Evolutionary conservation across 31 red algal species (phyloP).

Genomic region (Pterothamnion heteromorphum): DNA sequence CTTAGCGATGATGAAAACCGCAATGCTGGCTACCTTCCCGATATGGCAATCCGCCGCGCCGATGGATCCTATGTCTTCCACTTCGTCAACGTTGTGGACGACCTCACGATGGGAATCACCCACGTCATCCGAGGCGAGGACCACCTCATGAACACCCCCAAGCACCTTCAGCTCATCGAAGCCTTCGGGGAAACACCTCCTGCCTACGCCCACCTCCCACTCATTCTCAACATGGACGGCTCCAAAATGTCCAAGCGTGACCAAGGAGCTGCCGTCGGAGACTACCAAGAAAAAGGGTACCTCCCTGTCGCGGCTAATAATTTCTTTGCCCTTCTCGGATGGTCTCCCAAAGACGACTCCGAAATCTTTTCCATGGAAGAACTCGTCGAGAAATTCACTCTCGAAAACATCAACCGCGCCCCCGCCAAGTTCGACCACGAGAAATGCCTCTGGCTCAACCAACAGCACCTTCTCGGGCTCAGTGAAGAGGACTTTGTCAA

Average conservation of each 20-base stretch:
- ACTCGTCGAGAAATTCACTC: not conserved
- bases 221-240: not conserved
- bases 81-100: not conserved
- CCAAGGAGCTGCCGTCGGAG: not conserved
- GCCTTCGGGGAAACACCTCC: not conserved
- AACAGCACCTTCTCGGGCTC: not conserved
- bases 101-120: not conserved
- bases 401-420: not conserved
- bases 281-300: not conserved
- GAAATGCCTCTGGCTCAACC: not conserved
- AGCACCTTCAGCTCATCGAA: not conserved
- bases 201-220: not conserved
- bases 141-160: conserved; percentile 17
- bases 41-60: not conserved
- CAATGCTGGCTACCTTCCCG: too few species aligned
- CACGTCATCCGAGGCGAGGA: conserved; percentile 19
- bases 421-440: not conserved
- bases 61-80: not conserved
- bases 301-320: not conserved
- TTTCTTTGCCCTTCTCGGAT: not conserved
- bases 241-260: not conserved
- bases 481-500: not conserved
- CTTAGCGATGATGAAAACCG: too few species aligned
- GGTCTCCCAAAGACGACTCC: not conserved
- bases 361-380: not conserved